These are phyloP conservation scores for Candida lessepsii DNA, from an alignment of 805 yeast genomes.

Conservation along the genomic window DNA sequence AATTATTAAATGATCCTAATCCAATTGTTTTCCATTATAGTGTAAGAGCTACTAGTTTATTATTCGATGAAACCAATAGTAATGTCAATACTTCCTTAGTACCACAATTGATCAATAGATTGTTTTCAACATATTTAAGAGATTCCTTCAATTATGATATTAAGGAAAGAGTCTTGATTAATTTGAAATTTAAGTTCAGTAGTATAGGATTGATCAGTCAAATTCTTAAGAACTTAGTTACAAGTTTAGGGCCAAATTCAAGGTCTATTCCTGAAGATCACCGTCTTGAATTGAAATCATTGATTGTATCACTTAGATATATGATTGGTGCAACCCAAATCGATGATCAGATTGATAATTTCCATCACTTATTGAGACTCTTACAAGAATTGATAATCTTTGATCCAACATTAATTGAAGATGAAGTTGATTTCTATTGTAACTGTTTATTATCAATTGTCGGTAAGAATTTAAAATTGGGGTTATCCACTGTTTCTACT, in stretches of 20 bases:
- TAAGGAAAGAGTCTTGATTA: slow-evolving; percentile 30
- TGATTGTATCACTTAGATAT: slow-evolving; percentile 27
- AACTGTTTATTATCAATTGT: slow-evolving; percentile 27
- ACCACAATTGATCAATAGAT: slow-evolving; percentile 33
- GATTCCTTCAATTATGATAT: slow-evolving; percentile 39
- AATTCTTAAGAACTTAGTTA: slow-evolving; percentile 30
- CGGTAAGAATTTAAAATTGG: slow-evolving; percentile 36
- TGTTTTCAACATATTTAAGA: slow-evolving; percentile 33
- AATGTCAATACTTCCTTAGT: slow-evolving; percentile 42
- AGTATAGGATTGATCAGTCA: slow-evolving; percentile 23
- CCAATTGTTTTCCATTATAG: slow-evolving; percentile 80
- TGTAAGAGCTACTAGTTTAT: slow-evolving; percentile 53
- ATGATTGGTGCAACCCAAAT: slow-evolving; percentile 33
- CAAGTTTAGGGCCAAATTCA: slow-evolving; percentile 40
- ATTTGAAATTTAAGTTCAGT: slow-evolving; percentile 33
- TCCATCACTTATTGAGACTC: slow-evolving; percentile 23
- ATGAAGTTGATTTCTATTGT: slow-evolving; percentile 29
- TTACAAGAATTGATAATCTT: slow-evolving; percentile 40
- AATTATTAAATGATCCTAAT: slow-evolving; percentile 75
- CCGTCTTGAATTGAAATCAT: slow-evolving; percentile 23
- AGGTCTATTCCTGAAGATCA: slow-evolving; percentile 20
- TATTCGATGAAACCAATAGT: slow-evolving; percentile 45
- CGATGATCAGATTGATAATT: slow-evolving; percentile 26
- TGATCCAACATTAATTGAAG: slow-evolving; percentile 35
- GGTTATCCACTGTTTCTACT: slow-evolving; percentile 31